Evolutionary conservation across 306 rosid species (phyloP), one percentile per base, ranked within the genome.

Genomic region (Citrullus colocynthis): DNA sequence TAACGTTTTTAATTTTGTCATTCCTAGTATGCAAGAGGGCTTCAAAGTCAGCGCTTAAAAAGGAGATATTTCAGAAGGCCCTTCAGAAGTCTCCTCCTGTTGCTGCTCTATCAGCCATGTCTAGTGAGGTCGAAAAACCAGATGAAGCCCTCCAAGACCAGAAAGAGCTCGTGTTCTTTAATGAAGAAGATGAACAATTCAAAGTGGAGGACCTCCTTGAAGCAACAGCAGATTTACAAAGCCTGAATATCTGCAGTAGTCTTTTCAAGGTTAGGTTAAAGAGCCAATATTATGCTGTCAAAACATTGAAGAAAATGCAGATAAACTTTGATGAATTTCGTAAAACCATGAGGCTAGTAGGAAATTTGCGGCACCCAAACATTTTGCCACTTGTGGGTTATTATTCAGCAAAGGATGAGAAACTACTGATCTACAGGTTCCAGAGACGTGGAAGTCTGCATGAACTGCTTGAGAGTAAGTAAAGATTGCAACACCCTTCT

Each of bases 371-470:
- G 60, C 96, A 89, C 84, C 87, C 84, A 6, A 93, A 93, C 82
- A 86, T 91, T 55, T 89, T 93, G 11, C 91, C 92, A 21, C 85
- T 87, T 57, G 85, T 87, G 74, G 96, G 87, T 79, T 91, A 86
- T 58, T 81, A 81, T 52, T 86, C 80, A 42, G 80, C 84, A 2
- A 69, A 61, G 71, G 96, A 89, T 42, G 98, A 93, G 74, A 91
- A 91, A 70, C 86, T 91, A 54, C 56, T 89, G 78, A 89, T 91
- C 80, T 93, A 87, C 85, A 88, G 87, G 65, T 89, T 84, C 62
- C 97, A 89, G 78, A 86, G 80, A 88, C 88, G 85, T 81, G 92
- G 98, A 74, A 89, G 91, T 83, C 80, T 93, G 67, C 90, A 89
- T 60, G 88, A 85, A 85, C 89, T 88, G 42, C 83, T 91, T n/a